Conservation (phyloP, 1,284 basidiomycete genomes). For the Cutaneotrichosporon mucoides region DNA sequence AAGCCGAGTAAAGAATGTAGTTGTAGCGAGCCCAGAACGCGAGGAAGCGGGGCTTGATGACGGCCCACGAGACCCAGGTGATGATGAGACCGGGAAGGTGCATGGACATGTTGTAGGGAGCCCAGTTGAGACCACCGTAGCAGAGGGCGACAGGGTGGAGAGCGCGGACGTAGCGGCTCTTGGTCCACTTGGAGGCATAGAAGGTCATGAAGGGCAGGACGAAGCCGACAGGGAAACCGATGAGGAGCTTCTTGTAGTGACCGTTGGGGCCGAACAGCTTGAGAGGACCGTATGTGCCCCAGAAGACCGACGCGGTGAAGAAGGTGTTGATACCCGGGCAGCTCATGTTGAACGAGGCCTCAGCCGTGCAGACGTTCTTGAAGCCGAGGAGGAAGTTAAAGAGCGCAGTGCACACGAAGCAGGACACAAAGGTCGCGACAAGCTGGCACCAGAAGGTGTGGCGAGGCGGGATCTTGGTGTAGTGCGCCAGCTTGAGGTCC, state of each 20-base stretch:
- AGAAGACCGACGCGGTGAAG: conserved; percentile 57
- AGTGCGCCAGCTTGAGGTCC: conserved; percentile 54
- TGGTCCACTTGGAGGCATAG: not conserved
- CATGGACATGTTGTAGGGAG: conserved; percentile 29
- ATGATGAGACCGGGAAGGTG: conserved; percentile 4
- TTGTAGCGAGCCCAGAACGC: conserved; percentile 45
- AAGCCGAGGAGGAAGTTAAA: conserved; percentile 31
- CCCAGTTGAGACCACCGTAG: conserved; percentile 7
- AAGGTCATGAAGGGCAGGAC: conserved; percentile 58
- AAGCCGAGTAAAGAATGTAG: conserved; percentile 42
- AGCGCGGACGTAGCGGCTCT: conserved; percentile 1
- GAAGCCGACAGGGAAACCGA: conserved; percentile 70
- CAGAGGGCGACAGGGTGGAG: conserved; percentile 16
- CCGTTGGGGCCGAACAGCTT: conserved; percentile 64
- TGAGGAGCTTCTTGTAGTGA: conserved; percentile 58
- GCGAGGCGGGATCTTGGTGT: conserved; percentile 33
- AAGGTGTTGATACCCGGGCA: conserved; percentile 16
- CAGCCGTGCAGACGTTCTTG: conserved; percentile 23
- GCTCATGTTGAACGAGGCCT: conserved; percentile 19
- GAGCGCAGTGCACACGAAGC: conserved; percentile 20
- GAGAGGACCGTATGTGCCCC: conserved; percentile 71
- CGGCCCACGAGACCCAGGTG: conserved; percentile 32
- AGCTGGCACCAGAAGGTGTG: conserved; percentile 65
- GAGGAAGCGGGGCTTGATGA: conserved; percentile 29
- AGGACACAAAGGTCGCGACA: conserved; percentile 59